Conservation (phyloP, 345 rosid species). For the Eucalyptus pauciflora region DNA sequence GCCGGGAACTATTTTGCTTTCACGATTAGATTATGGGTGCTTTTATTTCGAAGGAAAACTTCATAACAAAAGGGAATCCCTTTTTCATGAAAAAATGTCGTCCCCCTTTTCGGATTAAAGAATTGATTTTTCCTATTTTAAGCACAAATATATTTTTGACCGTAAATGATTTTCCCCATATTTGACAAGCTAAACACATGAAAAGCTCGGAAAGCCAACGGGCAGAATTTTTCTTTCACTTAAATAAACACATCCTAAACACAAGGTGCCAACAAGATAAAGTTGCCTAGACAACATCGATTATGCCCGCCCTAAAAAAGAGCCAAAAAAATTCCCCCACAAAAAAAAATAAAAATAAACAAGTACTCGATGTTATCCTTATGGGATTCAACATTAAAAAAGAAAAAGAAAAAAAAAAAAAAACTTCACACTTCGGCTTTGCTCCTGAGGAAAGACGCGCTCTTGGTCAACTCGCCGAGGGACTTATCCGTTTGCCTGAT, state of each 20-base stretch:
- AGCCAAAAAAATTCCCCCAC: neutral
- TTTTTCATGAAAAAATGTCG: neutral
- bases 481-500: slow-evolving; percentile 45
- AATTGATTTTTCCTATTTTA: neutral
- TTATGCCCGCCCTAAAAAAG: neutral
- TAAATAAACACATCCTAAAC: neutral
- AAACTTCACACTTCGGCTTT: neutral
- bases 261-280: neutral
- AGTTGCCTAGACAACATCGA: fast-evolving
- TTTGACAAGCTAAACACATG: neutral
- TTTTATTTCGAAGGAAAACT: neutral
- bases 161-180: neutral
- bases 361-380: neutral
- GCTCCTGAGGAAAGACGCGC: slow-evolving; percentile 2
- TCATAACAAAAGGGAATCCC: neutral
- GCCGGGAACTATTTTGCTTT: neutral
- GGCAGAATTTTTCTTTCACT: neutral
- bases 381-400: neutral
- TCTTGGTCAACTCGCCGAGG: slow-evolving; percentile 24
- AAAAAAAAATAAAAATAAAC: neutral
- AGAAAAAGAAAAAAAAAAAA: fast-evolving
- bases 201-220: neutral
- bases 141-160: neutral
- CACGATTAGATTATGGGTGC: neutral
- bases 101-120: neutral